phyloP scores from a whole-genome alignment of 2,329 filamentous ascomycete genomes.

The Neonectria coccinea region DNA sequence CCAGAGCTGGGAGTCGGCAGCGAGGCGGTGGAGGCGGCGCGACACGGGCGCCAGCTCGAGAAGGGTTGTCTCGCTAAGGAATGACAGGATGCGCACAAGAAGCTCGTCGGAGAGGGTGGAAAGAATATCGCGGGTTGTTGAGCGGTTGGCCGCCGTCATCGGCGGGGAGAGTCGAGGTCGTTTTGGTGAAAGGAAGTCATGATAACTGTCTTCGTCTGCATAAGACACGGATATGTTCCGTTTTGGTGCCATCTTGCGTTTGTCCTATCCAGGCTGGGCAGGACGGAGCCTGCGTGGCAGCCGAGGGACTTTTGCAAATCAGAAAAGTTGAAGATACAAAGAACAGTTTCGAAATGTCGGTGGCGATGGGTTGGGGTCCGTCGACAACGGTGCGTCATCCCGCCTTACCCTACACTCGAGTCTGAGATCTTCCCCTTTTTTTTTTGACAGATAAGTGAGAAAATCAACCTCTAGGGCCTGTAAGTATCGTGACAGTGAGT shows the following conservation, averaged over 20 bases:
- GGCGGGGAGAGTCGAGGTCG: conserved; percentile 37
- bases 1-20: conserved; percentile 90
- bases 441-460: background rate
- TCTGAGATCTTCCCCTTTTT: background rate
- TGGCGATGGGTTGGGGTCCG: conserved; percentile 34
- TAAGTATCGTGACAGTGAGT: background rate
- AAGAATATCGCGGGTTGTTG: conserved; percentile 66
- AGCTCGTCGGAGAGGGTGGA: conserved; percentile 88
- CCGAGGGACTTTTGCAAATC: background rate
- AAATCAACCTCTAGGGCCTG: too few species aligned
- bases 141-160: conserved; percentile 11
- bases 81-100: conserved; percentile 84
- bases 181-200: conserved; percentile 36
- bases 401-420: conserved; percentile 36
- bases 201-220: conserved; percentile 15
- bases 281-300: conserved; percentile 26
- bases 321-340: conserved; percentile 11
- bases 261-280: conserved; percentile 22
- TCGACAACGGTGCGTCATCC: conserved; percentile 22
- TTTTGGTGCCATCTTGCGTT: conserved; percentile 41
- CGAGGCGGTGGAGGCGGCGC: conserved; percentile 76
- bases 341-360: conserved; percentile 38
- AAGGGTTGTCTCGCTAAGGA: conserved; percentile 76
- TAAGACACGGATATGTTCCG: conserved; percentile 35
- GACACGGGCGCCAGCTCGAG: conserved; percentile 75